These are phyloP conservation scores for Ceriops tagal DNA, from an alignment of 345 rosid genomes.

Conservation along the genomic window DNA sequence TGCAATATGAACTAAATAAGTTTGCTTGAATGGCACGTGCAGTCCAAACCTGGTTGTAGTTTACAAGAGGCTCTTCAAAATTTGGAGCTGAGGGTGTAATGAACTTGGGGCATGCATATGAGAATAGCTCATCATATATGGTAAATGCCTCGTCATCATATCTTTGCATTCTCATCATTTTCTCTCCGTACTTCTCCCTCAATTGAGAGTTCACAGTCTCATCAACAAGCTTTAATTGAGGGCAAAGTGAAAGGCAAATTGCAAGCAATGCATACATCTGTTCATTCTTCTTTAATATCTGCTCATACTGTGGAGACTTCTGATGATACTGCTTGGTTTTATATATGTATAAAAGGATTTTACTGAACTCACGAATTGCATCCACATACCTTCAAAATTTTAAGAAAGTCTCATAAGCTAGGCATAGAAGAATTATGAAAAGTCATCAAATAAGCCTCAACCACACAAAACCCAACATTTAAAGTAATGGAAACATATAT, in stretches of 20 bases:
- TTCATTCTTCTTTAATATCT: slow-evolving; percentile 92
- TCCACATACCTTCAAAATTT: slow-evolving; percentile 66
- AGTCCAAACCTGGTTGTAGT: slow-evolving; percentile 76
- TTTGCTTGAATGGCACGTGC: slow-evolving; percentile 1
- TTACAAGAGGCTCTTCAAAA: slow-evolving; percentile 90
- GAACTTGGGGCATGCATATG: slow-evolving; percentile 98
- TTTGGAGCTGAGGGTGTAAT: slow-evolving; percentile 92
- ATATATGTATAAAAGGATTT: slow-evolving; percentile 86
- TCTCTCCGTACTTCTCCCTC: slow-evolving; percentile 96
- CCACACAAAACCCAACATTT: not conserved
- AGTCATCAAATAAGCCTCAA: not conserved
- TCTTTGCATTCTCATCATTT: slow-evolving; percentile 92
- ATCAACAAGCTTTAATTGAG: slow-evolving; percentile 84
- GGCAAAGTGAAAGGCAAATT: slow-evolving; percentile 82
- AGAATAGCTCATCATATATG: slow-evolving; percentile 87
- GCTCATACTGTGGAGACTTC: slow-evolving; percentile 91
- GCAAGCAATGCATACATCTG: slow-evolving; percentile 98
- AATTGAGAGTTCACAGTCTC: slow-evolving; percentile 84
- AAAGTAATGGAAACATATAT: not conserved
- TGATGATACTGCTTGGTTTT: slow-evolving; percentile 93
- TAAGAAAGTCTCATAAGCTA: slow-evolving; percentile 6
- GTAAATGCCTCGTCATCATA: slow-evolving; percentile 85
- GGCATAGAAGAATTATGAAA: not conserved
- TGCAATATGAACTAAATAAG: not conserved
- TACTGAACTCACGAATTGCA: slow-evolving; percentile 91